These are phyloP conservation scores for Neocucurbitaria cava DNA, from an alignment of 2,329 filamentous ascomycete genomes.

Conservation along the genomic window DNA sequence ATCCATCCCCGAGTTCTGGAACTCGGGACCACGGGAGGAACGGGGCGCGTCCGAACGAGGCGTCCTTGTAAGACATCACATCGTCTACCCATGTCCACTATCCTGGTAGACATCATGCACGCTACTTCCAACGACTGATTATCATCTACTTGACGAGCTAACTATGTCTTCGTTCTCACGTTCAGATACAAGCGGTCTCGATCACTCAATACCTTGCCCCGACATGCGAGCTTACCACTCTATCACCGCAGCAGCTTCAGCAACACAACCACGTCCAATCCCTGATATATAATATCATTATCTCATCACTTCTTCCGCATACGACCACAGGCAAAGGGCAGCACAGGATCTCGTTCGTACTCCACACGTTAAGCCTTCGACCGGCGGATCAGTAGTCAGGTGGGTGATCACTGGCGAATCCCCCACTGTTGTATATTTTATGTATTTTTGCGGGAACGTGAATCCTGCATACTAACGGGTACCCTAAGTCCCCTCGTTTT, in stretches of 20 bases:
- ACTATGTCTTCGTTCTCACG: not conserved
- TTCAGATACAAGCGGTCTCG: not conserved
- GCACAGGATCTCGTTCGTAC: constrained; percentile 12
- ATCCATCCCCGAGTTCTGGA: constrained; percentile 11
- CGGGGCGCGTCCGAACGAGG: constrained; percentile 12
- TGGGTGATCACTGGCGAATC: constrained; percentile 14
- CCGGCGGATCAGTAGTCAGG: constrained; percentile 11
- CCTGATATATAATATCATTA: not conserved
- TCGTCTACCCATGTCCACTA: constrained; percentile 16
- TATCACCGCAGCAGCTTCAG: not conserved
- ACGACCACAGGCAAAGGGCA: constrained; percentile 8
- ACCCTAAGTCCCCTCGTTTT: no score
- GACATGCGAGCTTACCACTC: not conserved
- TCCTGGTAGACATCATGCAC: constrained; percentile 11
- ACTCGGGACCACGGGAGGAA: constrained; percentile 9
- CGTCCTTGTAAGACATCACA: constrained; percentile 7
- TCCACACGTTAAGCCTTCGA: constrained; percentile 8
- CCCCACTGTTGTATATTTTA: constrained; percentile 19
- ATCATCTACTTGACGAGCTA: not conserved
- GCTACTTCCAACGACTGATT: constrained; percentile 12
- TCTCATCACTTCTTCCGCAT: constrained; percentile 1
- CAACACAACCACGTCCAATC: not conserved
- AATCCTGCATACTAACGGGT: no score
- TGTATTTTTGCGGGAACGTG: not conserved
- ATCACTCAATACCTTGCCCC: not conserved